phyloP scores from a whole-genome alignment of 257 asterid species.

The Marsdenia floribunda region DNA sequence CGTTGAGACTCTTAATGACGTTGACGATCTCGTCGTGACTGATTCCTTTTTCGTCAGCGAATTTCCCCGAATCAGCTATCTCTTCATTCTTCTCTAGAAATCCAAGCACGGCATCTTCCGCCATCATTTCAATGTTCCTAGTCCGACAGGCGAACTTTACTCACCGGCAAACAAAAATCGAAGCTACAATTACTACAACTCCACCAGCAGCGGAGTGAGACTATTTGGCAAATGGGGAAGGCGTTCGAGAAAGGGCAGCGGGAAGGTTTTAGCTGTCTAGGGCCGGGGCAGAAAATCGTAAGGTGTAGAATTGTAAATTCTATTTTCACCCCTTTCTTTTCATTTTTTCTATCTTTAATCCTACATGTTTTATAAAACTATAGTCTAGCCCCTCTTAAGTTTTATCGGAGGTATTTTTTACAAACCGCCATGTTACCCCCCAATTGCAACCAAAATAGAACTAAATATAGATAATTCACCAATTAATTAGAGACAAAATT shows the following conservation, averaged over 20 bases:
- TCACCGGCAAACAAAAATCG: not conserved
- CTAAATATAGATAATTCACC: no score
- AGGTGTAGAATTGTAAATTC: not conserved
- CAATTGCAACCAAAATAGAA: no score
- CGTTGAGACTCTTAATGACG: conserved; percentile 74
- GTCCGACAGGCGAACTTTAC: not conserved
- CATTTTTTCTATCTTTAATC: not conserved
- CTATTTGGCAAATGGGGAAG: not conserved
- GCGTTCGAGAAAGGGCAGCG: not conserved
- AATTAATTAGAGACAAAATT: no score
- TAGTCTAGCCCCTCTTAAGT: not conserved
- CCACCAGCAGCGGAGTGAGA: not conserved
- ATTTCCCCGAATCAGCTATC: conserved; percentile 62
- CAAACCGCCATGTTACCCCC: no score
- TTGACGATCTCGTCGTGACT: conserved; percentile 82
- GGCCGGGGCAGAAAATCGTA: not conserved
- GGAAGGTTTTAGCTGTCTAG: not conserved
- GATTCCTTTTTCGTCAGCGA: conserved; percentile 63
- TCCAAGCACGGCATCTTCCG: conserved; percentile 78
- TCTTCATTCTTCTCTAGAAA: conserved; percentile 49
- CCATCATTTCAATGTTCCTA: conserved; percentile 34
- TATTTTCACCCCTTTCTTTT: not conserved
- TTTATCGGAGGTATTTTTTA: not conserved
- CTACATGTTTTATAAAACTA: not conserved
- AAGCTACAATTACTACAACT: not conserved